A percentile compares a stretch with the other conserved stretches of the same genome.
Conservation (phyloP, 1,139 yeast species). For the Pichia sp. region DNA sequence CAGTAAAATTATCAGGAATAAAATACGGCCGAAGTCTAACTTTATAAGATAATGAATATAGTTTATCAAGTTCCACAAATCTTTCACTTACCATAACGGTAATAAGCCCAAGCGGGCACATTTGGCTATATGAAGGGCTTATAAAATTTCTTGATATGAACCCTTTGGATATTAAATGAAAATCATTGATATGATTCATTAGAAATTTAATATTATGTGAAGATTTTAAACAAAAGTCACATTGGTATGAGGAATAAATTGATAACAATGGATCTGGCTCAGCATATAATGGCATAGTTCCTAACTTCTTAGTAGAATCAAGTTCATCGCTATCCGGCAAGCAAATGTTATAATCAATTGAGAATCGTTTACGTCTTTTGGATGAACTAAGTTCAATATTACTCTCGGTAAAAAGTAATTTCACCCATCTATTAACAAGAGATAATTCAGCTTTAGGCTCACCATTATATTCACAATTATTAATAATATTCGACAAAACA, state of each 20-base stretch:
- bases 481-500: conserved; percentile 3
- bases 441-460: not conserved
- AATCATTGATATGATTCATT: conserved; percentile 6
- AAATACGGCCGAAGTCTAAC: conserved; percentile 1
- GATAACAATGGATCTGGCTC: conserved; percentile 13
- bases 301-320: not conserved
- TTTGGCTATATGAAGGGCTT: conserved; percentile 3
- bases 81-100: conserved; percentile 6
- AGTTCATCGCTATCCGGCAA: not conserved
- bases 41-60: not conserved
- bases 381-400: conserved; percentile 1
- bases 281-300: conserved; percentile 1
- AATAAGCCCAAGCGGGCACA: conserved; percentile 1
- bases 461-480: conserved; percentile 3
- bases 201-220: not conserved
- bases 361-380: conserved; percentile 1
- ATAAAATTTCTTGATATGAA: conserved; percentile 4
- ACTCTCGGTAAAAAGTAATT: conserved; percentile 5
- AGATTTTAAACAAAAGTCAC: conserved; percentile 12
- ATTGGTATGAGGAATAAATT: conserved; percentile 9
- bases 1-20: conserved; percentile 2
- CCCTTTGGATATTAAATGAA: conserved; percentile 1
- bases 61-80: conserved; percentile 3
- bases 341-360: not conserved
- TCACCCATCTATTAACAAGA: conserved; percentile 4